These are phyloP conservation scores for Mollisiaceae sp. DNA, from an alignment of 2,329 filamentous ascomycete species.

Conservation along the genomic window DNA sequence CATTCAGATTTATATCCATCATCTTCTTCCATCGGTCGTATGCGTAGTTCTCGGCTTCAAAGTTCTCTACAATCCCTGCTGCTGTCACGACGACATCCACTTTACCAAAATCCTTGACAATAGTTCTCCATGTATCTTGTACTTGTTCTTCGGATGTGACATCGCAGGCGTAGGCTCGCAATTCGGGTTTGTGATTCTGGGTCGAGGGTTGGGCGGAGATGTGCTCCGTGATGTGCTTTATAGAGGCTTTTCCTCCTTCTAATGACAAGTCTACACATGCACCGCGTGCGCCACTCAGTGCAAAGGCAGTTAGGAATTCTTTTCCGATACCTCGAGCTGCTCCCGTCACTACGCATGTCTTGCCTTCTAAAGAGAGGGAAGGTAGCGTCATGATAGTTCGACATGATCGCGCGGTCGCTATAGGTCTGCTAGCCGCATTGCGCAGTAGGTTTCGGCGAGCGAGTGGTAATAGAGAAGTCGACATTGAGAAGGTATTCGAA, in stretches of 20 bases:
- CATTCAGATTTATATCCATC: slow-evolving; percentile 46
- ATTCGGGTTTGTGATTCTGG: slow-evolving; percentile 36
- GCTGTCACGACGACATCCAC: slow-evolving; percentile 49
- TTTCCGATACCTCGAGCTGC: slow-evolving; percentile 57
- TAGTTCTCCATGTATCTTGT: slow-evolving; percentile 43
- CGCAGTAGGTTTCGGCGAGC: slow-evolving; percentile 9
- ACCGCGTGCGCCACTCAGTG: slow-evolving; percentile 36
- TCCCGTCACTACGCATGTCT: slow-evolving; percentile 55
- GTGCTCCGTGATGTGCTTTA: slow-evolving; percentile 41
- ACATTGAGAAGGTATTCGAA: not conserved
- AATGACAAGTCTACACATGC: slow-evolving; percentile 35
- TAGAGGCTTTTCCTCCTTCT: slow-evolving; percentile 33
- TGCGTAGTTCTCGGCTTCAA: slow-evolving; percentile 42
- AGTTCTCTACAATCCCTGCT: slow-evolving; percentile 47
- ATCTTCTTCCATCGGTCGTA: slow-evolving; percentile 44
- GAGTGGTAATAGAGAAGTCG: slow-evolving; percentile 6
- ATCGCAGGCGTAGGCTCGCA: slow-evolving; percentile 47
- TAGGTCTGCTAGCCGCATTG: not conserved
- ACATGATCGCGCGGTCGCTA: not conserved
- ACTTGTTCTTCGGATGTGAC: slow-evolving; percentile 46
- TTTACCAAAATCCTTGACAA: slow-evolving; percentile 45
- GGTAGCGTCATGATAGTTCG: slow-evolving; percentile 35
- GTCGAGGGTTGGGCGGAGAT: slow-evolving; percentile 32
- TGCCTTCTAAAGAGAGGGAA: slow-evolving; percentile 50
- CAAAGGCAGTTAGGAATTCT: slow-evolving; percentile 49